Evolutionary conservation across 1,284 basidiomycete species (phyloP), one percentile per base, ranked within the genome.

Genomic region (Pterulicium gracile): DNA sequence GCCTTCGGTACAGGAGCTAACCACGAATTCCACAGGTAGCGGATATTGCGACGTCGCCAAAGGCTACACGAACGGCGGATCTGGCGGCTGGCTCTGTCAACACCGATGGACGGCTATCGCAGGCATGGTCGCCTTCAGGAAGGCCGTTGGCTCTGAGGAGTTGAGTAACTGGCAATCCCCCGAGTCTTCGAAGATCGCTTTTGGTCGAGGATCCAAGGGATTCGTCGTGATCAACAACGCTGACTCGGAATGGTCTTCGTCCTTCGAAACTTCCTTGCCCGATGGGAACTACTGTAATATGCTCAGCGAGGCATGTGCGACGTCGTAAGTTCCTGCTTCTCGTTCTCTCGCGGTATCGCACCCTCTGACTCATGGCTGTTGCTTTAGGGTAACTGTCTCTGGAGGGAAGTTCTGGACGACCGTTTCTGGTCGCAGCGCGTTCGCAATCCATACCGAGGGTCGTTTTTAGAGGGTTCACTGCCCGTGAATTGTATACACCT

Each of bases 151-250:
- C 5, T 54, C 61, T 2, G 63, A 69, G 2, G 58, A 65, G 0
- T 51, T 83, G 14, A 72, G 61, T 2, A 68, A 77, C 54, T 81
- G 79, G 79, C 66, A 73, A 4, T 69, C 77, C 3, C 72, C 75
- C 2, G 65, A 69, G 51, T 62, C 69, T 2, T 61, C 75, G 44
- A 78, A 70, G 54, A 79, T 83, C 51, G 79, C 79, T 1, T 83
- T 81, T 54, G 75, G 75, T 10, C 63, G 80, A 52, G n/a, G 74
- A 10, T 59, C 70, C 0, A 54, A 64, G 23, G 80, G 79, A 1
- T 82, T 75, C 52, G 70, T 81, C 1, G 79, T 71, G 1, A 83
- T 83, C 54, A 83, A 83, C 58, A 81, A 81, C 51, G 69, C 58
- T 1, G 73, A 77, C 51, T 63, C 65, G 1, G 51, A 61, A 0